Base-by-base conservation (phyloP, 352 stramenopile genomes). In the Discostella stelligera region DNA sequence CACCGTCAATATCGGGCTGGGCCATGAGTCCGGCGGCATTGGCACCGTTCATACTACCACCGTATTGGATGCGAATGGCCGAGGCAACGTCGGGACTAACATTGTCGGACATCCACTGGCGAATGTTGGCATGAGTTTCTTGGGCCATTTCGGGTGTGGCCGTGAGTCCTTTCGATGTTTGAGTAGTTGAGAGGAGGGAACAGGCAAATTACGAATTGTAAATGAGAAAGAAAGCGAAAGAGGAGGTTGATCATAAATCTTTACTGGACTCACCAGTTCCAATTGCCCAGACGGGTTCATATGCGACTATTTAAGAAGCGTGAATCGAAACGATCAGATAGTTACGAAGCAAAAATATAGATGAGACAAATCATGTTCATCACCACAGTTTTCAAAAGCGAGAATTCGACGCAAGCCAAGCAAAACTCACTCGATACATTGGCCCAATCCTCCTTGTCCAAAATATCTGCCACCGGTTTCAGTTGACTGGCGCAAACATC, bases 1-100 rank as follows among this genome's bases (percentile, higher is more conserved):
- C 98, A 63, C 97, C 97, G 89, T 99, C 97, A 93, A 99, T 99
- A 87, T 99, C 97, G 11, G 93, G 80, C 89, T 98, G 94, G 55
- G 95, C 87, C 56, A 98, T 96, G 25, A 99, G 92, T 74, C 96
- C 95, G 27, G 95, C 89, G 49, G 96, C 96, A 85, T 98, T 99
- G 44, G 87, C 89, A 32, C 94, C 96, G 44, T 98, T 98, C 70
- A 99, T 97, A 25, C 93, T 98, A 60, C 97, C 97, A 77, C 97
- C 97, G 89, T 99, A 99, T 87, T 99, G 98, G 72, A 98, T 95
- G 70, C 95, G 94, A 50, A 97, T 94, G 53, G 84, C 88, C 14
- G 92, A 77, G 2, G 96, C 96, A 25, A 96, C 94, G 25, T 95
- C 88, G 6, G 83, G 67, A 39, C 88, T 94, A 21, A 93, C 92